A percentile compares a stretch with the other conserved stretches of the same genome.
These are phyloP conservation scores for Dendrothele bispora DNA, from an alignment of 768 basidiomycete genomes.

Conservation along the genomic window DNA sequence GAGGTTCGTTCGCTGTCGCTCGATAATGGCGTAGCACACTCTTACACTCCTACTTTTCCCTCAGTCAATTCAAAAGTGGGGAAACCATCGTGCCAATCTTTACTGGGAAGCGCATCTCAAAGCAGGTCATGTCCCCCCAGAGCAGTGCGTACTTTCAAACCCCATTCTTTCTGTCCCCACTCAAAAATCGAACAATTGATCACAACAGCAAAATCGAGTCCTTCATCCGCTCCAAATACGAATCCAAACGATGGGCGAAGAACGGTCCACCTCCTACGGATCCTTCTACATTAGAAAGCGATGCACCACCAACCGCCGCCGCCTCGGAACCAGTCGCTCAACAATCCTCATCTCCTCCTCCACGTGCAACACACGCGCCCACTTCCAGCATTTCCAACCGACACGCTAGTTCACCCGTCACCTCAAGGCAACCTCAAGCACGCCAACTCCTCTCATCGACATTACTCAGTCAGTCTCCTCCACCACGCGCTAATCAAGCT, in stretches of 20 bases:
- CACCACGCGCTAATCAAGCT: constrained; percentile 1
- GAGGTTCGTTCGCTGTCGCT: constrained; percentile 48
- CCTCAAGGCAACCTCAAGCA: constrained; percentile 40
- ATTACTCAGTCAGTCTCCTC: constrained; percentile 10
- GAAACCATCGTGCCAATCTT: constrained; percentile 86
- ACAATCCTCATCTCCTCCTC: constrained; percentile 28
- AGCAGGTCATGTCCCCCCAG: constrained; percentile 86
- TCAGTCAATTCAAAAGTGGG: constrained; percentile 90
- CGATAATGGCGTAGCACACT: too few species aligned
- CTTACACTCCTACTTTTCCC: background rate
- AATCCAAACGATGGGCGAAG: constrained; percentile 88
- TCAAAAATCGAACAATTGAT: background rate
- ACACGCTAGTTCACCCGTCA: constrained; percentile 25
- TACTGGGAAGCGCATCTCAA: constrained; percentile 99
- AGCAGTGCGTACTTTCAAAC: constrained; percentile 75
- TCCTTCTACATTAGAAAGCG: constrained; percentile 72
- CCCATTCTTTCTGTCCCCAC: constrained; percentile 2
- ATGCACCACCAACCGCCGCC: constrained; percentile 22
- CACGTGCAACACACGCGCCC: constrained; percentile 29
- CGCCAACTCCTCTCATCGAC: constrained; percentile 54
- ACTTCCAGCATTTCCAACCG: constrained; percentile 26
- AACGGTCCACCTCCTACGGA: constrained; percentile 85
- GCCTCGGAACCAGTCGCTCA: constrained; percentile 19
- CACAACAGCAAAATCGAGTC: constrained; percentile 91
- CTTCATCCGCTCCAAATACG: constrained; percentile 96